Evolutionary conservation across 345 rosid genomes (phyloP).

Genomic region (Boechera divaricarpa): DNA sequence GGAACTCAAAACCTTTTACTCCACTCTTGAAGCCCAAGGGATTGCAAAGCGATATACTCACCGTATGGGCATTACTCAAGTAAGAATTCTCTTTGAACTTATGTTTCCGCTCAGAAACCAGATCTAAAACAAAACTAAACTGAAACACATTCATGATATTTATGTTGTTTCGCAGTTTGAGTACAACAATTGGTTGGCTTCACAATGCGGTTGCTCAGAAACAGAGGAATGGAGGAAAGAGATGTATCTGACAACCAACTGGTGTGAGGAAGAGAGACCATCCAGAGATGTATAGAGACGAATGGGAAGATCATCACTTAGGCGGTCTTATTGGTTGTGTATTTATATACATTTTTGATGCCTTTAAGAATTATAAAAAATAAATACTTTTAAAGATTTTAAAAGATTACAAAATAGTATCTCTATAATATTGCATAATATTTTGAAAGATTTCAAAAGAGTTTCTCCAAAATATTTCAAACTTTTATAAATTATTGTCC

Average conservation of each 20-base stretch:
- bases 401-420: no score
- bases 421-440: no score
- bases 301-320: conserved; percentile 58
- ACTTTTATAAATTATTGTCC: no score
- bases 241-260: conserved; percentile 29
- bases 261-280: not conserved
- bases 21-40: conserved; percentile 59
- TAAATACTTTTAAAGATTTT: no score
- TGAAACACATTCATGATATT: not conserved
- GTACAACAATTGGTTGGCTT: conserved; percentile 61
- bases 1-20: conserved; percentile 57
- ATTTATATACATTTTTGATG: no score
- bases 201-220: conserved; percentile 40
- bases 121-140: no score
- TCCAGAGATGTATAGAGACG: conserved; percentile 55
- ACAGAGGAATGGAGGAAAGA: conserved; percentile 60
- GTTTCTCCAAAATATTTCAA: no score
- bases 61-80: conserved; percentile 52
- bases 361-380: no score
- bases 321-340: no score
- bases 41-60: conserved; percentile 73
- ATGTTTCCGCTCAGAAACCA: not conserved
- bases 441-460: no score
- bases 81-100: conserved; percentile 32
- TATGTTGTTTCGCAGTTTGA: conserved; percentile 49